Evolutionary conservation across 345 rosid genomes (phyloP), one percentile per base, ranked within the genome.

Genomic region (Stellera chamaejasme): DNA sequence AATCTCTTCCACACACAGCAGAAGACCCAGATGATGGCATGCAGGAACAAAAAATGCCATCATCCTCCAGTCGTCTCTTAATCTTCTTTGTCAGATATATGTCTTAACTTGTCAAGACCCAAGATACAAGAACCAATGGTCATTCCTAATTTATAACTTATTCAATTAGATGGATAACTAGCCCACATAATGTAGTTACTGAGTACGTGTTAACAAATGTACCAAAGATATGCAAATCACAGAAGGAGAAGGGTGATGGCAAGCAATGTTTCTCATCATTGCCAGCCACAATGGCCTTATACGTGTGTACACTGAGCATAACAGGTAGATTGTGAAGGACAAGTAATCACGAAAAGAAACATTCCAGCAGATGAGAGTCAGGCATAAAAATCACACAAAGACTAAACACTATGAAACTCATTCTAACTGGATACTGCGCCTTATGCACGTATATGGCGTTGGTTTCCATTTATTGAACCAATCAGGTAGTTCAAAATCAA

Each of bases 31-130:
- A 79, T 16, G 84, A 75, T 43, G 72, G 48, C 57, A 74, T 73
- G 68, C 97, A 90, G 61, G 99, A 83, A 71, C 99, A 94, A 75
- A 94, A 94, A 57, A 94, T 94, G 51, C 99, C 99, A 72, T 94
- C 96, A 73, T 90, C 97, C 15, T 89, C 88, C 53, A 76, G 69
- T 48, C 86, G 84, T 69, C 68, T 81, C 58, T 82, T 94, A 52
- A 81, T 46, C 82, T 53, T 85, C 85, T 90, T 94, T 2, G 93
- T 77, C 58, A 83, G 85, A 75, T 90, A 94, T 75, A 83, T 76
- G 65, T 90, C 99, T 90, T 69, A 47, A 68, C 44, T 64, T 49
- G 76, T 75, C 68, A 75, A 74, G 46, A 66, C 23, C 48, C 63
- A 62, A 70, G 69, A 66, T 66, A n/a, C 13, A 10, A 60, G 11